Evolutionary conservation across 2,329 filamentous ascomycete genomes (phyloP), one percentile per base, ranked within the genome.

Genomic region (Cytospora paraplurivora): DNA sequence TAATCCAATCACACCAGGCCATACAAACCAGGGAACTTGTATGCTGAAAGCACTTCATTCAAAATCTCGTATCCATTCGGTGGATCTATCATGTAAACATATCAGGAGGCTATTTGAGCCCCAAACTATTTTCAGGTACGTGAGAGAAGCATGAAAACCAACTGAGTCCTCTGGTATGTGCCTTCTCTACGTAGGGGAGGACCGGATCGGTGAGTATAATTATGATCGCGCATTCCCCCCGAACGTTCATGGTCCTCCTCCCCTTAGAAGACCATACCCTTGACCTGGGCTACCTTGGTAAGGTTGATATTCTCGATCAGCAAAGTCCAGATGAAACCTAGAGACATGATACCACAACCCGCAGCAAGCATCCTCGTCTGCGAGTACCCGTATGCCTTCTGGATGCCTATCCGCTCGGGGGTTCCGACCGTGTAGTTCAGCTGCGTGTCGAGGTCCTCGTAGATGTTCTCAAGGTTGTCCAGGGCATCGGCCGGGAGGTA

Each of bases 321-420:
- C 17, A 82, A 68, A 1, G 77, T 69, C 68, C 76, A 81, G 3
- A 78, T 64, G 21, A 76, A 69, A 0, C 69, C 66, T 34, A 77
- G 47, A 0, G 63, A 69, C 71, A 76, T 75, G 13, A 76, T 68
- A 0, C 71, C 73, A 0, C 72, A 73, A 6, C 74, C 75, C 0
- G 73, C 73, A n/a, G 72, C 71, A 35, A 83, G 71, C 79, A 84
- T 81, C n/a, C 76, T 71, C 41, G 76, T 75, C 73, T 84, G 81
- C 0, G 80, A 78, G 63, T 81, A 81, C 1, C 76, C 80, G 65
- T 89, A 89, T 0, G 86, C 82, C 8, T 76, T 71, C 69, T 87
- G 85, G 68, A 89, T 88, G 0, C 79, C 86, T 15, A 76, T 61
- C 1, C 85, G 72, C 12, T 75, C 75, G 0, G 76, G 72, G 10